These are phyloP conservation scores for Cyclotella cryptica DNA, from an alignment of 108 stramenopile genomes.

Conservation along the genomic window DNA sequence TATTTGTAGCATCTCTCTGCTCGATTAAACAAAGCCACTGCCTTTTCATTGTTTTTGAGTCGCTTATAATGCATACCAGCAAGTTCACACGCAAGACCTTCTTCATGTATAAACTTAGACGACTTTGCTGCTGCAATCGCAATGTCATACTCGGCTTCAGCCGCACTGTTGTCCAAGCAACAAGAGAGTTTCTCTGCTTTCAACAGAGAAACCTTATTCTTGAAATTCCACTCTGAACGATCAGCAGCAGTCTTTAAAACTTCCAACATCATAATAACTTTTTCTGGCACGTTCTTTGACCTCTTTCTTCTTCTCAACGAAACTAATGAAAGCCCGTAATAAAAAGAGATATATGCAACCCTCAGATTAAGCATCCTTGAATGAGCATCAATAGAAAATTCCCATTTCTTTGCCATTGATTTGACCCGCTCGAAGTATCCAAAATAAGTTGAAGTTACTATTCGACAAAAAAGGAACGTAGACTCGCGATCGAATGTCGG, in stretches of 20 bases:
- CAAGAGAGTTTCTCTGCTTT: slow-evolving; percentile 21
- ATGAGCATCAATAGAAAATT: neutral
- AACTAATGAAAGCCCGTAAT: neutral
- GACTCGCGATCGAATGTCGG: neutral
- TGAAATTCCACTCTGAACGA: slow-evolving; percentile 1
- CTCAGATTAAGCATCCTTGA: neutral
- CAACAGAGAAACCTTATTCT: slow-evolving; percentile 18
- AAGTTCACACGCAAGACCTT: slow-evolving; percentile 45
- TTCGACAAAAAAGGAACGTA: neutral
- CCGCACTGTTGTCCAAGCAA: slow-evolving; percentile 17
- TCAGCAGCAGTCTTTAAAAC: slow-evolving; percentile 2
- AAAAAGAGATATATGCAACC: neutral
- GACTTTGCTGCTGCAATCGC: slow-evolving; percentile 22
- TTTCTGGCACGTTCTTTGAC: neutral
- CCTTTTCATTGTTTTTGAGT: slow-evolving; percentile 8
- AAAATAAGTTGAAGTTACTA: neutral
- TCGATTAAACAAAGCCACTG: slow-evolving; percentile 9
- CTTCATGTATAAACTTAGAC: slow-evolving; percentile 32
- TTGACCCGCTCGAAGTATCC: slow-evolving; percentile 18
- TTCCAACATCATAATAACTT: neutral
- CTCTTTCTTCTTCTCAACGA: neutral
- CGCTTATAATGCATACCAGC: slow-evolving; percentile 32
- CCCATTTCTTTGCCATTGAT: slow-evolving; percentile 13
- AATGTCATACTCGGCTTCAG: slow-evolving; percentile 5
- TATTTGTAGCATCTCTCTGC: slow-evolving; percentile 30